Percentiles rank a stretch among this genome's conserved stretches.
These are phyloP conservation scores for Thalassiosira delicatula DNA, from an alignment of 352 stramenopile genomes.

Conservation along the genomic window DNA sequence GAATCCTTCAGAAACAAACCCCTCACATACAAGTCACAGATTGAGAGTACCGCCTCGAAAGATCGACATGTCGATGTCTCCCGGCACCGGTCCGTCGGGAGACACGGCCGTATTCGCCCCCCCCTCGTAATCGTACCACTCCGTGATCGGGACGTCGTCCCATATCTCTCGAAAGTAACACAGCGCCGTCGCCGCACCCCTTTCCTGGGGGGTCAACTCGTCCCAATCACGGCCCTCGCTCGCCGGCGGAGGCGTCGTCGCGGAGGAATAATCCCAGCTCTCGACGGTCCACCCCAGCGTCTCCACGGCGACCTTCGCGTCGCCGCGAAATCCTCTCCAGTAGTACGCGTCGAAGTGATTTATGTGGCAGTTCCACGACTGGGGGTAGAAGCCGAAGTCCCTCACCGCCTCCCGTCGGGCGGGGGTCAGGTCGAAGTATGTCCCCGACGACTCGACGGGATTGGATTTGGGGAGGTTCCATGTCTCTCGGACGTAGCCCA, in stretches of 20 bases:
- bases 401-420: background rate
- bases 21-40: too few relatives aligned
- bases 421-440: background rate
- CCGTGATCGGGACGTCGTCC: slow-evolving; percentile 8
- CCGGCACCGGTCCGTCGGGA: background rate
- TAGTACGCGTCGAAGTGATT: slow-evolving; percentile 4
- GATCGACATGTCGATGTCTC: background rate
- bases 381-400: background rate
- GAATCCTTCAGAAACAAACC: too few relatives aligned
- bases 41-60: too few relatives aligned
- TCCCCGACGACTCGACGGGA: background rate
- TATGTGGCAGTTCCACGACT: background rate
- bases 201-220: slow-evolving; percentile 33
- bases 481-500: background rate
- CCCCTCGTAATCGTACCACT: background rate
- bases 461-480: slow-evolving; percentile 2
- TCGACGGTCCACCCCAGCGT: slow-evolving; percentile 17
- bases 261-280: slow-evolving; percentile 2
- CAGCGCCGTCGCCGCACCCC: slow-evolving; percentile 30
- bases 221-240: slow-evolving; percentile 29
- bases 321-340: too few relatives aligned
- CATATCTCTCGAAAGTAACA: slow-evolving; percentile 57
- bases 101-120: background rate
- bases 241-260: background rate
- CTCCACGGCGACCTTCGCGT: too few relatives aligned